Base-by-base conservation (phyloP, 2,329 filamentous ascomycete species). In the Blastomyces silverae region DNA sequence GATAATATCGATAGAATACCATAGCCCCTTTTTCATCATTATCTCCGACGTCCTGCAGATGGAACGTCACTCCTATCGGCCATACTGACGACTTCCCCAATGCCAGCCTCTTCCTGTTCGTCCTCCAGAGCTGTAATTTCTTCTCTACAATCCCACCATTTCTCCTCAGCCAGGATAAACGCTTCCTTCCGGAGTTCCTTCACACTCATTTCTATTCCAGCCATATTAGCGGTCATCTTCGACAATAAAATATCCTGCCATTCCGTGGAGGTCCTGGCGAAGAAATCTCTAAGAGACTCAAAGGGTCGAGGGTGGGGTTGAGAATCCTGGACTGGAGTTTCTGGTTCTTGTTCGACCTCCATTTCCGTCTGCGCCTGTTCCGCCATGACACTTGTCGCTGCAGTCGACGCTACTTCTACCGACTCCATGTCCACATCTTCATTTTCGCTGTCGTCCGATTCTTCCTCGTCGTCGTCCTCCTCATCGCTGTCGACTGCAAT, bases 111-210 rank as follows among this genome's bases (percentile, higher is more conserved):
- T 77, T 97, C 93, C 80, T 97, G 92, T 79, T 97, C 93, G 77
- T 97, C 93, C 78, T 99, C 94, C 73, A 97, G 78, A 7, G 87
- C 89, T 63, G 88, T 89, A 69, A 99, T 90, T 79, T 97, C 93
- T 79, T 99, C 94, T 71, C 94, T 85, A 74, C 89, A 92, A 81
- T 97, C 94, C 94, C 94, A 99, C 94, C 94, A 99, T 76, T 96
- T 96, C 79, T 92, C 90, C 77, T 99, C 94, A 52, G 92, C 92
- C 68, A 91, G 83, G 73, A 91, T 89, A 75, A 97, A 99, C 0
- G 92, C 94, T 74, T 87, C 87, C 72, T 92, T 89, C 76, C 96
- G 92, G 72, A 97, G 87, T 80, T 97, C 94, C 81, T 99, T 99
- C 73, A 95, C 81, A 0, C 86, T 82, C 68, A 91, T 83, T 52